Base-by-base conservation (phyloP, 768 basidiomycete species). In the Lyophyllum shimeji region DNA sequence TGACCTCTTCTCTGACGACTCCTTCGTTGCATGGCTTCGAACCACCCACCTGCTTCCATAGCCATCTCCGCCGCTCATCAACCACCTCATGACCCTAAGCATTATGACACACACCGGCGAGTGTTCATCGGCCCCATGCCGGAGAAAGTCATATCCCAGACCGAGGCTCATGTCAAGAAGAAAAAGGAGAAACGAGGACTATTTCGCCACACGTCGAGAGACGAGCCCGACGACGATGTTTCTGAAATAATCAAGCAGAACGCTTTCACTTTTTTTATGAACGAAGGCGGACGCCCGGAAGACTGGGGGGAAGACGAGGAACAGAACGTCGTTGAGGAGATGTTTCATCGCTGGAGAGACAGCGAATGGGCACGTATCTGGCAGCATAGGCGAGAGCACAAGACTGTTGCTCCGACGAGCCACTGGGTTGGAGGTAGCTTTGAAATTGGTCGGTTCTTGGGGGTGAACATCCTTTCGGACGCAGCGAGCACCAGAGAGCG, bases 111-210 rank as follows among this genome's bases (percentile, higher is more conserved):
- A 25, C 74, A 73, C 56, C 75, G 76, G 52, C 80, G 91, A 27
- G 68, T 86, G 50, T 92, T 92, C 69, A 75, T 93, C 43, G 91
- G 91, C 0, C 87, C 90, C 3, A 78, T 92, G 75, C 90, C 89
- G 12, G 84, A 86, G 64, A 82, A 77, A 53, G 75, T 83, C 53
- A 69, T 82, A 52, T 70, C 70, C 3, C 69, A 67, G 49, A 69
- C 72, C 44, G 76, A 82, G 59, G 67, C 65, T n/a, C 64, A 72
- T 39, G 53, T 63, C n/a, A 44, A 53, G 53, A 67, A 58, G 52
- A 65, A 59, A 50, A 63, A 48, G 49, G 70, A 71, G 60, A 71
- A 61, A 63, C 51, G 65, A 54, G 64, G 57, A 55, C 23, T 58
- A 55, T 58, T 62, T 62, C 57, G 49, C 61, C 68, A 29, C 55